Evolutionary conservation across 495 filamentous ascomycete genomes (phyloP), one percentile per base, ranked within the genome.

Genomic region (Xanthoparmelia taractica): DNA sequence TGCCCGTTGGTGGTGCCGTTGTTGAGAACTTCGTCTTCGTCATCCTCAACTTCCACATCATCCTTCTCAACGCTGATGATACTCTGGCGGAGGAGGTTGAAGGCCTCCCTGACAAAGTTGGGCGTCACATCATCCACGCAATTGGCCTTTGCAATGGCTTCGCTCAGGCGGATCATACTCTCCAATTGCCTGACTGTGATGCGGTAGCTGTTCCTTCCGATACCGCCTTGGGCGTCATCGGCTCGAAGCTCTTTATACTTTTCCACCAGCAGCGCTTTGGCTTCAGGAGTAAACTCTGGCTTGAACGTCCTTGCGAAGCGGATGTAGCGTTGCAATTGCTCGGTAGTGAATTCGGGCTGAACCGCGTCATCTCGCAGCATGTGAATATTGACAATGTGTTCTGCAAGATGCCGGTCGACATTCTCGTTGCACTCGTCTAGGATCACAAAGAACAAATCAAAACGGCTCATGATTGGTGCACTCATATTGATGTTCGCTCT

Each of bases 51-150:
- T 71, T 97, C 94, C 18, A 99, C 87, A 66, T 99, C 94, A 68
- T 99, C 94, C 68, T 96, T 94, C 73, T 99, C 95, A 23, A 99
- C 93, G 20, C 89, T 92, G 68, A 99, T 96, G 72, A 99, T 97
- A 74, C 87, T 92, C 75, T 96, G 91, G 37, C 90, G 77, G 8
- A 99, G 80, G 10, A 99, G 81, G 58, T 92, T 87, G 70, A 86
- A 96, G 4, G 92, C 94, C 73, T 99, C 94, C 29, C 86, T 82
- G 17, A 99, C 94, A 68, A 97, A 93, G 0, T 82, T 84, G 36
- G 87, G 82, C 0, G 85, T 85, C 59, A 99, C 86, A 66, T 97
- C 92, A 70, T 93, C 91, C 37, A 97, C 90, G 73, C 94, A 97
- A 71, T 96, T 97, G 45, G 89, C 90, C 74, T 97, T 97, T 56